Percentiles rank a stretch among this genome's conserved stretches.
These are phyloP conservation scores for Zygosaccharomyces siamensis DNA, from an alignment of 805 yeast species.

Conservation along the genomic window DNA sequence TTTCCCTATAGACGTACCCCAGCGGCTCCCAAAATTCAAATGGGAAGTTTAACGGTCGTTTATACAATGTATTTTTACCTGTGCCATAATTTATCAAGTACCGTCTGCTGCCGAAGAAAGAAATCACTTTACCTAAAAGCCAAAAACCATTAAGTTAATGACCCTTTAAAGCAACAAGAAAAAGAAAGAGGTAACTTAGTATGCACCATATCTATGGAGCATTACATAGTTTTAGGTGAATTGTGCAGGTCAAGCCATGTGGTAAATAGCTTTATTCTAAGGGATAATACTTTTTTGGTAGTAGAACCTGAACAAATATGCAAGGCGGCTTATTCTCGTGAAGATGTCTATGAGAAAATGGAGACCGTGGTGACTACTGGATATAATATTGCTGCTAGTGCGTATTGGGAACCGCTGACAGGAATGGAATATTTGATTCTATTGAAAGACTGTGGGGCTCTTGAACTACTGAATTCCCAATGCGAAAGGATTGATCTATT, in stretches of 20 bases:
- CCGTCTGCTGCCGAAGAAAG: not conserved
- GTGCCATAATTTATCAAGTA: not conserved
- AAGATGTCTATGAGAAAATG: slow-evolving; percentile 5
- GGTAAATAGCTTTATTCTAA: slow-evolving; percentile 3
- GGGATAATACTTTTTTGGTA: slow-evolving; percentile 3
- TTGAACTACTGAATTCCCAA: slow-evolving; percentile 14
- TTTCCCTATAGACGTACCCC: not conserved
- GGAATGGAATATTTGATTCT: slow-evolving; percentile 15
- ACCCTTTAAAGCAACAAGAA: not conserved
- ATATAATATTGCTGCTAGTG: slow-evolving; percentile 15
- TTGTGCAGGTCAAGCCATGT: slow-evolving; percentile 3
- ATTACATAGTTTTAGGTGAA: slow-evolving; percentile 1
- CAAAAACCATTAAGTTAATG: not conserved
- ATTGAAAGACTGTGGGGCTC: slow-evolving; percentile 19
- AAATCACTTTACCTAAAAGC: not conserved
- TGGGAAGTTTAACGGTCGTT: not conserved
- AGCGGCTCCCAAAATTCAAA: not conserved
- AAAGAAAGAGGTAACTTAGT: not conserved
- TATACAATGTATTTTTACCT: not conserved
- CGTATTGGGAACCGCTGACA: slow-evolving; percentile 13
- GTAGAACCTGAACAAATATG: slow-evolving; percentile 9
- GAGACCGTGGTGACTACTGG: slow-evolving; percentile 11
- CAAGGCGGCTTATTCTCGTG: slow-evolving; percentile 3
- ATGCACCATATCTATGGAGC: slow-evolving; percentile 1
- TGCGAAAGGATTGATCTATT: slow-evolving; percentile 13